phyloP scores from a whole-genome alignment of 148 eudicot genomes.

The Spergularia bocconei region DNA sequence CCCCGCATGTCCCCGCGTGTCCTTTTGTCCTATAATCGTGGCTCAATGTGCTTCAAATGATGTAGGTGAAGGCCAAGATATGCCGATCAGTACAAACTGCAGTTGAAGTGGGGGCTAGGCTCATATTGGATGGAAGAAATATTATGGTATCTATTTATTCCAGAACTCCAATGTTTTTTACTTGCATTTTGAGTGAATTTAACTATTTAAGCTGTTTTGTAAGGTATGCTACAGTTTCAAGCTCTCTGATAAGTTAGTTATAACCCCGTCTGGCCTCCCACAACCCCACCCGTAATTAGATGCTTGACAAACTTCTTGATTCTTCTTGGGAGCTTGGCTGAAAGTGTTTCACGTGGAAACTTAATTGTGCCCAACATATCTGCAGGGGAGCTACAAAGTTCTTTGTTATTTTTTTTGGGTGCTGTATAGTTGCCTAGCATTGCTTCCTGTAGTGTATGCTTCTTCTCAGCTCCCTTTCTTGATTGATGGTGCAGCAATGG shows the following conservation, averaged over 20 bases:
- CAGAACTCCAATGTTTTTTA: not conserved
- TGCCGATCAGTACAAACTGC: constrained; percentile 65
- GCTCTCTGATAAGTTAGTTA: not conserved
- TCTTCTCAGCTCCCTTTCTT: not conserved
- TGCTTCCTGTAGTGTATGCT: not conserved
- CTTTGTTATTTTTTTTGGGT: not conserved
- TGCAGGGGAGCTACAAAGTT: not conserved
- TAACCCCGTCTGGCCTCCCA: not conserved
- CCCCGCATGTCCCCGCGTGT: not conserved
- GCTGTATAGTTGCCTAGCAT: not conserved
- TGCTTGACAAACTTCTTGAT: not conserved
- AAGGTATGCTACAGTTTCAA: not conserved
- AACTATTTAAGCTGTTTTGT: not conserved
- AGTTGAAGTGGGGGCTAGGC: constrained; percentile 65
- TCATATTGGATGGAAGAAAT: constrained; percentile 70
- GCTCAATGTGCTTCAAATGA: constrained; percentile 12
- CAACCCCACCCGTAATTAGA: not conserved
- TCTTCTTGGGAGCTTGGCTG: not conserved
- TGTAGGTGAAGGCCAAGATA: constrained; percentile 68
- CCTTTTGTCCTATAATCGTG: not conserved
- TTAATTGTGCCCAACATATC: not conserved
- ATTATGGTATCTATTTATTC: constrained; percentile 36
- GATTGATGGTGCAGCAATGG: not conserved
- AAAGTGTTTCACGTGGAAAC: not conserved
- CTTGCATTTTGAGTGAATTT: not conserved